Evolutionary conservation across 208 protist genomes (phyloP), one percentile per base, ranked within the genome.

Genomic region (Strigomonas culicis): DNA sequence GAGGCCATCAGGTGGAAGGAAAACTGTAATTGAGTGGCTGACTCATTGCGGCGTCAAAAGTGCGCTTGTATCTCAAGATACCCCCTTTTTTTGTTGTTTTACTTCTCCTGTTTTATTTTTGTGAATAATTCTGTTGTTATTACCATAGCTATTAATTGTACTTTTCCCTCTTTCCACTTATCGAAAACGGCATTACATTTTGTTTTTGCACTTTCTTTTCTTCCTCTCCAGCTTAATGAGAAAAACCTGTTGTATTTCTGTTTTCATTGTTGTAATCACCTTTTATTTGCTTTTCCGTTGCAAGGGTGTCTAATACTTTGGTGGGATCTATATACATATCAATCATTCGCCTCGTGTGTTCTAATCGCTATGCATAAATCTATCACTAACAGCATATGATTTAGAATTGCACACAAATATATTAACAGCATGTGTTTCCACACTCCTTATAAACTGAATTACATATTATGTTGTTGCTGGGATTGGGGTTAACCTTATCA

Each of bases 271-370:
- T 55, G 50, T 10, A 22, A 31, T 55, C 8, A 19, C 30, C 3
- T 55, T 61, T 61, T 32, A 60, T 60, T 72, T 60, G 50, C 41
- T 72, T 43, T 71, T 65, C 6, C 6, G 36, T 41, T 6, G 13
- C 22, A 6, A 51, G 46, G 7, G 7, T 25, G 8, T 13, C n/a
- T n/a, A n/a, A n/a, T n/a, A n/a, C n/a, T n/a, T n/a, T n/a, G n/a
- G n/a, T n/a, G n/a, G n/a, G n/a, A n/a, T n/a, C n/a, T n/a, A n/a
- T n/a, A n/a, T n/a, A n/a, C n/a, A n/a, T n/a, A n/a, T n/a, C n/a
- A n/a, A n/a, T n/a, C n/a, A n/a, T n/a, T n/a, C n/a, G n/a, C n/a
- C n/a, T n/a, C n/a, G n/a, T n/a, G n/a, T n/a, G n/a, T n/a, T n/a
- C n/a, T n/a, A n/a, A n/a, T n/a, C n/a, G n/a, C n/a, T n/a, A n/a